Evolutionary conservation across 2,329 filamentous ascomycete species (phyloP), one percentile per base, ranked within the genome.

Genomic region (Nemania abortiva): DNA sequence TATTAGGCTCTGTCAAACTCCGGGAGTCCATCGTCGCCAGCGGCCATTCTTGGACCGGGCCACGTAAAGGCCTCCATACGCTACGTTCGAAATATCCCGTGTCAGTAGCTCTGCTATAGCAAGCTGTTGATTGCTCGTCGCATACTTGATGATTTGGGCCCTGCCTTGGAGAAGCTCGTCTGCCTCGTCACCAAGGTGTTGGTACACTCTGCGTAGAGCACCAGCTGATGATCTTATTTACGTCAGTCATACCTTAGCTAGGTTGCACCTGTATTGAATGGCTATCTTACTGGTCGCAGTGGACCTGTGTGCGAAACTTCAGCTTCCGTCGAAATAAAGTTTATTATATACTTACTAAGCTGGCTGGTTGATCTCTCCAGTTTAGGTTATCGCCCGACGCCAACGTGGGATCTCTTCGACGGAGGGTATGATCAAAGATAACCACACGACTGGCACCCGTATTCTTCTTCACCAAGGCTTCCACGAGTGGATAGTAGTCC

Each of bases 361-460:
- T 71, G 6, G 69, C 69, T 1, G 69, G 69, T 27, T 71, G 69
- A 24, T 69, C 69, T 47, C 27, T 69, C 2, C 69, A 59, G 20
- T 69, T 61, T 6, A 18, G 31, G 24, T 70, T 70, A 18, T 68
- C 37, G 13, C 11, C 42, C 3, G 50, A 7, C 6, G 3, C 34
- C 5, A 69, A 63, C 11, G 53, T 13, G 5, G 59, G 66, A 22
- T 64, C 22, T 15, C 69, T 37, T 22, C 47, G 22, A 3, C 69
- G 69, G 9, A 31, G 39, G 7, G 69, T 71, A 55, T 71, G 69
- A 49, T 71, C 69, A 18, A 71, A 71, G 4, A 69, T 66, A 49
- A 71, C 58, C 3, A 71, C 69, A 6, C 39, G 50, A 3, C n/a
- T 18, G 3, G 69, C 69, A 1, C 66, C 66, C 5, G 69, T 71